Conservation (phyloP, 345 rosid species). For the Diplotaxis tenuifolia region DNA sequence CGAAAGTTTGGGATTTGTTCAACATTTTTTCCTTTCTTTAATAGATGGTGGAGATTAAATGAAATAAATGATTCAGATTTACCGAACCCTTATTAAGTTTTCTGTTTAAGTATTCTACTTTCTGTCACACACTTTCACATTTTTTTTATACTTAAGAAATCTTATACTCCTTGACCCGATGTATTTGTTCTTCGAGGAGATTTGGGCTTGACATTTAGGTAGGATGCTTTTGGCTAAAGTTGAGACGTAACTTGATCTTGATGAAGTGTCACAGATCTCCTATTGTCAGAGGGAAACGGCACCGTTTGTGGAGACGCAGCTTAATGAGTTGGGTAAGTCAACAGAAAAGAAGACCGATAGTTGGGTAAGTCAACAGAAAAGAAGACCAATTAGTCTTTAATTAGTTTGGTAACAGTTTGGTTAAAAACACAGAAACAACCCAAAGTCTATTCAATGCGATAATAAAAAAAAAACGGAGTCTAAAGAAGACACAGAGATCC, state of each 20-base stretch:
- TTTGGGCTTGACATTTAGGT: too few species aligned
- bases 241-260: not conserved
- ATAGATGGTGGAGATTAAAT: too few species aligned
- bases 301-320: not conserved
- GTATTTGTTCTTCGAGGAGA: too few species aligned
- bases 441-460: not conserved
- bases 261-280: not conserved
- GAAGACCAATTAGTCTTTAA: slow-evolving; percentile 12
- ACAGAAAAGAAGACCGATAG: slow-evolving; percentile 14
- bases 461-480: not conserved
- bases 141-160: too few species aligned
- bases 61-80: too few species aligned
- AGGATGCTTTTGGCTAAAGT: not conserved
- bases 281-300: not conserved
- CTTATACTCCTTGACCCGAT: too few species aligned
- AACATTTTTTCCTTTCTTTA: too few species aligned
- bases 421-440: not conserved
- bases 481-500: not conserved
- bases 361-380: slow-evolving; percentile 11
- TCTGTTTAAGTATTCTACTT: too few species aligned
- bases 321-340: slow-evolving; percentile 10
- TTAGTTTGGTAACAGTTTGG: slow-evolving; percentile 24
- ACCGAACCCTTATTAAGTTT: too few species aligned
- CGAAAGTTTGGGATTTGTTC: too few species aligned
- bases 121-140: too few species aligned